Base-by-base conservation (phyloP, 495 filamentous ascomycete species). In the Hypomontagnella monticulosa region DNA sequence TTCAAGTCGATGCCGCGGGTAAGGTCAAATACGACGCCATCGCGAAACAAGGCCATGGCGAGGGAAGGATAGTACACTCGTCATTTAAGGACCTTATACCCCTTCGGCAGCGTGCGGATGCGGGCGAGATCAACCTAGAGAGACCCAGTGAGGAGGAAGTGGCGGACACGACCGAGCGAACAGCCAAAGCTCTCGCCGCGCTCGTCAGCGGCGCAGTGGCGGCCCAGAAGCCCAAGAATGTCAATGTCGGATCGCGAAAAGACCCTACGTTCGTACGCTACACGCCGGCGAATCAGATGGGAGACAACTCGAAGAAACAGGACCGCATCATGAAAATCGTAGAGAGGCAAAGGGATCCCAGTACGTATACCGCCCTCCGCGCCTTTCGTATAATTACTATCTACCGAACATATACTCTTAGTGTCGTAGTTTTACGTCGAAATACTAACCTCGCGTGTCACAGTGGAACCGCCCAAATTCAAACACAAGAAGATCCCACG, bases 301-400 rank as follows among this genome's bases (percentile, higher is more conserved):
- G 95, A 5, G 92, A 97, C 76, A 92, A 84, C 38, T 84, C 84
- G 7, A 87, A 86, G 72, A 95, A 95, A 78, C 93, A 94, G 69
- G 93, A 97, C 69, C 89, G 96, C 10, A 97, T 99, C 64, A 93
- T 99, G 86, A 98, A 98, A 81, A 98, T 99, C 72, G 91, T 97
- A 41, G 92, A 97, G 73, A 82, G 92, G 36, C 95, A 97, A 78
- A 86, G 89, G 61, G 95, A 99, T 81, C 95, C 95, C 0, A 95
- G 66, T 69, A 48, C 38, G 66, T 63, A 50, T 23, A 60, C 18
- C 27, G 33, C n/a, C n/a, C n/a, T n/a, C n/a, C n/a, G n/a, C n/a
- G 12, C 11, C 11, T 44, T n/a, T 33, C 10, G 32, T 34, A 4
- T 11, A 19, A 8, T 41, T 36, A 12, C 11, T 7, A 12, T 23